phyloP scores from a whole-genome alignment of 2,329 filamentous ascomycete genomes.

The Xylaria arbuscula region DNA sequence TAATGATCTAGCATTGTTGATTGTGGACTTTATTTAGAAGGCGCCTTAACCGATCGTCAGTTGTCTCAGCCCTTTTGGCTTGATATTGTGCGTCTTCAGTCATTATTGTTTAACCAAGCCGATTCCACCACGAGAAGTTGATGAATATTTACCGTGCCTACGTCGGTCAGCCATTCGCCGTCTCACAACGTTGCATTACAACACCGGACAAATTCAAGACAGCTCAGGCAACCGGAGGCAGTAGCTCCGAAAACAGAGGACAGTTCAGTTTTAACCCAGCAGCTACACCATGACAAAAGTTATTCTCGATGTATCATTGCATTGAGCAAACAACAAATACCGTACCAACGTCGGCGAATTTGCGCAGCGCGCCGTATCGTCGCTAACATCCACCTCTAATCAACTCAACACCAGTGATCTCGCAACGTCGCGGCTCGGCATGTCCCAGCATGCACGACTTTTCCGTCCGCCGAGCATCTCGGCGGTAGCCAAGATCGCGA shows the following conservation, averaged over 20 bases:
- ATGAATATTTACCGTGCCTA: slow-evolving; percentile 2
- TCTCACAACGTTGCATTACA: slow-evolving; percentile 14
- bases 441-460: slow-evolving; percentile 26
- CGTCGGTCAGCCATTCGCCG: neutral
- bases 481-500: slow-evolving; percentile 32
- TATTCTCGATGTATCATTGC: slow-evolving; percentile 10
- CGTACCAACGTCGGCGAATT: slow-evolving; percentile 12
- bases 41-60: neutral
- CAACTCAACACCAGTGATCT: slow-evolving; percentile 4
- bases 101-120: neutral
- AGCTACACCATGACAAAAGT: slow-evolving; percentile 6
- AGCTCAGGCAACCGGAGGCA: slow-evolving; percentile 30
- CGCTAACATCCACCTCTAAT: slow-evolving; percentile 3
- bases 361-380: slow-evolving; percentile 16
- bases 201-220: slow-evolving; percentile 10
- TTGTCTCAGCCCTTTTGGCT: neutral
- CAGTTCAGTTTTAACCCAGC: slow-evolving; percentile 20
- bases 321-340: slow-evolving; percentile 6
- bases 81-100: neutral
- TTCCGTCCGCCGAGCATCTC: slow-evolving; percentile 37
- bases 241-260: slow-evolving; percentile 34
- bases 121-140: neutral
- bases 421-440: slow-evolving; percentile 13
- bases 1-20: slow-evolving; percentile 30
- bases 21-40: slow-evolving; percentile 11